Percentiles rank a stretch among this genome's conserved stretches.
Conservation (phyloP, 2,329 filamentous ascomycete species). For the Bipolaris oryzae region DNA sequence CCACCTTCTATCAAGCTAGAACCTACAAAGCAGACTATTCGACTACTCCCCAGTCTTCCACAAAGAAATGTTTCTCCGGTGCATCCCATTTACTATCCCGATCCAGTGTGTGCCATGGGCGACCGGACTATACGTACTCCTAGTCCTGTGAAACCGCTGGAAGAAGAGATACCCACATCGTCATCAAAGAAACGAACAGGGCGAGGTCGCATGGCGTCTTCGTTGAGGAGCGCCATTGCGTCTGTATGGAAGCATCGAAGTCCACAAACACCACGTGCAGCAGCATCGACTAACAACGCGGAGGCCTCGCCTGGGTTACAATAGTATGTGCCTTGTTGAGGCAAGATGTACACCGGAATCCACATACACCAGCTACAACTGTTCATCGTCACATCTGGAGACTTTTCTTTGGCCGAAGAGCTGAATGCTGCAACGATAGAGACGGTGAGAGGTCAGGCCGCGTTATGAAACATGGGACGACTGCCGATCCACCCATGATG, state of each 20-base stretch:
- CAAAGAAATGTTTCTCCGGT: conserved; percentile 20
- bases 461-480: conserved; percentile 15
- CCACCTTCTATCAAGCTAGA: conserved; percentile 31
- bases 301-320: conserved; percentile 13
- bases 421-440: too few relatives aligned
- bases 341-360: too few relatives aligned
- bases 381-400: too few relatives aligned
- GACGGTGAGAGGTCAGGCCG: background rate
- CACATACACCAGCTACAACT: too few relatives aligned
- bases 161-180: conserved; percentile 30
- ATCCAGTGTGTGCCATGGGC: conserved; percentile 33
- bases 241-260: conserved; percentile 35
- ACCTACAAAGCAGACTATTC: conserved; percentile 15
- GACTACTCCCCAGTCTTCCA: conserved; percentile 26
- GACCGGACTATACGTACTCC: conserved; percentile 38
- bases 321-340: background rate
- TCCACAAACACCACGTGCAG: background rate
- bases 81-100: conserved; percentile 28
- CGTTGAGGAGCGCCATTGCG: conserved; percentile 29
- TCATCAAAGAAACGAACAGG: conserved; percentile 21
- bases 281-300: background rate
- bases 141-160: conserved; percentile 34
- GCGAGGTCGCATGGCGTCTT: conserved; percentile 19
- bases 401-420: too few relatives aligned
- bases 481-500: conserved; percentile 16